These are phyloP conservation scores for Naematelia aurantialba DNA, from an alignment of 768 basidiomycete species.

Conservation along the genomic window DNA sequence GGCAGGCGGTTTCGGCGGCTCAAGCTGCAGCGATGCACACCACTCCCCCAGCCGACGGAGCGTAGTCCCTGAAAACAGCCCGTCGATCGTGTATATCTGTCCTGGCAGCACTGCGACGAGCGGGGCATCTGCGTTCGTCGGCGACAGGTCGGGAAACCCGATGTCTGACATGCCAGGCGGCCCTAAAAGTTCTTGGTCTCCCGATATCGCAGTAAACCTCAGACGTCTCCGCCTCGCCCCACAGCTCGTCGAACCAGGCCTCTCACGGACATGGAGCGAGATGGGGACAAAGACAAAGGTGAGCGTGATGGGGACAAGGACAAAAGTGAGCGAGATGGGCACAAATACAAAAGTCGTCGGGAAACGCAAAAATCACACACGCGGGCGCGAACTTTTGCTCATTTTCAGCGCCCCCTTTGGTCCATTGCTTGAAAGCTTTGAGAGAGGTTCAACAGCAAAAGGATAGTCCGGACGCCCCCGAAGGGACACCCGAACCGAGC, in stretches of 20 bases:
- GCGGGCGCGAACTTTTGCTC: no score
- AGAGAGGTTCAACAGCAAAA: slow-evolving; percentile 9
- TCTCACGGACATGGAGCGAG: no score
- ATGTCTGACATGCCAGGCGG: not conserved
- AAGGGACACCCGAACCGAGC: slow-evolving; percentile 44
- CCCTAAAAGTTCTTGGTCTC: not conserved
- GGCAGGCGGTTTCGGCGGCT: slow-evolving; percentile 23
- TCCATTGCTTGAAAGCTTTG: no score
- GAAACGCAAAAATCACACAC: no score
- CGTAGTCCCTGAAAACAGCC: slow-evolving; percentile 9
- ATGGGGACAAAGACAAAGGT: no score
- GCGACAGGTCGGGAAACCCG: not conserved
- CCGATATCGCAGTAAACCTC: no score
- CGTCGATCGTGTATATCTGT: slow-evolving; percentile 30
- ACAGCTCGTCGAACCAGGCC: no score
- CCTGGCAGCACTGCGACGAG: slow-evolving; percentile 7
- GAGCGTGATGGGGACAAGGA: no score
- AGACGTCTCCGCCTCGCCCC: no score
- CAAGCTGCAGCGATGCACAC: slow-evolving; percentile 11
- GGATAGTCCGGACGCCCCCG: slow-evolving; percentile 43
- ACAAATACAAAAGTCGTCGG: no score
- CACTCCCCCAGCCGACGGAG: slow-evolving; percentile 13
- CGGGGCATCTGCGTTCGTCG: not conserved
- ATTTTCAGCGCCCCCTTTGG: no score
- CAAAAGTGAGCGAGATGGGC: no score